phyloP scores from a whole-genome alignment of 2,329 filamentous ascomycete species.

The Fusarium chuoi region DNA sequence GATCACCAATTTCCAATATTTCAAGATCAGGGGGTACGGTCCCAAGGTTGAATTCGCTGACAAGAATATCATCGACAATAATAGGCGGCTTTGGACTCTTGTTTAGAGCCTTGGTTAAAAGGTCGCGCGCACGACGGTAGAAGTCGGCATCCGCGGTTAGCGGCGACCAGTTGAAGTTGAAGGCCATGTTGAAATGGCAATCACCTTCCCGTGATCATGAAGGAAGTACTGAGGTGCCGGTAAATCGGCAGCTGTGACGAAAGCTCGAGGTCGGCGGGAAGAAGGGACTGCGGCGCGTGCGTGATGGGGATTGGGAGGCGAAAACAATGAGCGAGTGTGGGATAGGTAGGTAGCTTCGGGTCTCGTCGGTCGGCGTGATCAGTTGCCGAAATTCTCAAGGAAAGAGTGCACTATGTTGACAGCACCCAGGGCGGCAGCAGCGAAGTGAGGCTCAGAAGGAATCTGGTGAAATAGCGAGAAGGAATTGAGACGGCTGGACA shows the following conservation, averaged over 20 bases:
- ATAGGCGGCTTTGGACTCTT: constrained; percentile 98
- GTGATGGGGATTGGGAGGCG: constrained; percentile 15
- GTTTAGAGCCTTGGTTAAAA: constrained; percentile 94
- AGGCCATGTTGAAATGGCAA: constrained; percentile 81
- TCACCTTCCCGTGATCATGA: constrained; percentile 50
- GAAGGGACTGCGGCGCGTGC: constrained; percentile 29
- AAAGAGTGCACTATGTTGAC: neutral
- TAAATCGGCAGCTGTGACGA: constrained; percentile 35
- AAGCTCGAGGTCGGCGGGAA: constrained; percentile 19
- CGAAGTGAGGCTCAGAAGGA: constrained; percentile 6
- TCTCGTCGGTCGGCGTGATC: constrained; percentile 13
- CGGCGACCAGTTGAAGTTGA: constrained; percentile 99
- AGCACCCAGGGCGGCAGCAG: constrained; percentile 2
- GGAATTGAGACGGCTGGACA: constrained; percentile 30
- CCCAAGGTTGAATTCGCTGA: constrained; percentile 96
- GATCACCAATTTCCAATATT: constrained; percentile 96
- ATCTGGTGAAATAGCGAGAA: constrained; percentile 23
- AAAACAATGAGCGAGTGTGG: constrained; percentile 26
- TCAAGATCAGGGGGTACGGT: constrained; percentile 94
- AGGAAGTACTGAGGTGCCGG: constrained; percentile 40
- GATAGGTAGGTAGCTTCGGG: constrained; percentile 14
- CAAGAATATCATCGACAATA: constrained; percentile 98
- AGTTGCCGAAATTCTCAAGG: constrained; percentile 13
- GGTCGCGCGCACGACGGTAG: constrained; percentile 89
- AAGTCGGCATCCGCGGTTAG: constrained; percentile 94